These are phyloP conservation scores for Galeopsis tetrahit DNA, from an alignment of 257 asterid genomes.

Conservation along the genomic window DNA sequence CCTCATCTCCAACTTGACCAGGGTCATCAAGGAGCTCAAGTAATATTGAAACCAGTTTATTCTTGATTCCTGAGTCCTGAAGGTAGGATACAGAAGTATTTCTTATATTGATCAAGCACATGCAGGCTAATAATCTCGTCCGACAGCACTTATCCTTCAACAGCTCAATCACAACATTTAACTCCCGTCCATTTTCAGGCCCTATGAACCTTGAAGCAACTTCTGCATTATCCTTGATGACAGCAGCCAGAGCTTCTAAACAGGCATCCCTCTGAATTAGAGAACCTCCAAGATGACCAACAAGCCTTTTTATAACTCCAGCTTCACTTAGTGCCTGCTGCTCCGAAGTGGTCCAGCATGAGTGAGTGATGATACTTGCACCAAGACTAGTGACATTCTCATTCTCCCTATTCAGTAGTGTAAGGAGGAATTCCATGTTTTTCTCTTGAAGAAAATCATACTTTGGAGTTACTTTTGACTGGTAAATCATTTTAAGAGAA, in stretches of 20 bases:
- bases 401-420: constrained; percentile 68
- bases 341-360: constrained; percentile 73
- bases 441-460: constrained; percentile 70
- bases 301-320: constrained; percentile 75
- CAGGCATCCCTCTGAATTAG: constrained; percentile 82
- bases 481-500: constrained; percentile 88
- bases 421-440: constrained; percentile 73
- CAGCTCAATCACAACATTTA: constrained; percentile 64
- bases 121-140: constrained; percentile 86
- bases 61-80: constrained; percentile 64
- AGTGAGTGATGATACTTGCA: constrained; percentile 83
- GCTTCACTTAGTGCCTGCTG: constrained; percentile 76
- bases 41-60: constrained; percentile 60
- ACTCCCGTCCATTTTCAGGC: constrained; percentile 71
- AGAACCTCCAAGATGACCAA: constrained; percentile 79
- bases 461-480: constrained; percentile 81
- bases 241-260: constrained; percentile 78
- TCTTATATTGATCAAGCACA: constrained; percentile 71
- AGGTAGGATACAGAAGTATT: constrained; percentile 59
- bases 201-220: constrained; percentile 67
- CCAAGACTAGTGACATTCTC: constrained; percentile 93
- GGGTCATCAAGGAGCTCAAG: constrained; percentile 85
- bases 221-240: constrained; percentile 71
- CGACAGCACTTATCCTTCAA: constrained; percentile 77
- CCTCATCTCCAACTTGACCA: constrained; percentile 97